Evolutionary conservation across 306 rosid genomes (phyloP), one percentile per base, ranked within the genome.

Genomic region (Canavalia ensiformis): DNA sequence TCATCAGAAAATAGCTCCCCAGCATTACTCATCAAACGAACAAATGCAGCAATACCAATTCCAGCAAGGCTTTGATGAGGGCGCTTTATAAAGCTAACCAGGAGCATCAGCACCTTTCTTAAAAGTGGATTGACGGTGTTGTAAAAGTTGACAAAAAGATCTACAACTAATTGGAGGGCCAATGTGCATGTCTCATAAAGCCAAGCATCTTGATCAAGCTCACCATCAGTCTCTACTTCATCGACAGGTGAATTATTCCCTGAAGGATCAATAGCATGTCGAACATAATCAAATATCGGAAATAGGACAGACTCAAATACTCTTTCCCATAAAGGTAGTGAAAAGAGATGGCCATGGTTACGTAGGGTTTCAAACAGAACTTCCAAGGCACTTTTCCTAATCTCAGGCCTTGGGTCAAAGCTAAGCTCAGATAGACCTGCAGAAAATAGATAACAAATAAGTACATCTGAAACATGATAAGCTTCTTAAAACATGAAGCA

Each of bases 51-150:
- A 82, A 94, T 92, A 78, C 99, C 99, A 65, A 96, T 96, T 80
- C 99, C 98, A 54, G 98, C 99, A 56, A 96, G 91, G 87, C 94
- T 96, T 82, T 94, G 99, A 92, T 94, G 99, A 83, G 97, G 99
- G 54, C 98, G 97, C 87, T 90, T 84, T 49, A 96, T 96, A 74
- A 96, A 96, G 87, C 97, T 94, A 77, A 96, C 98, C 59, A 96
- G 86, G 72, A 96, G 99, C 85, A 79, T 83, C 88, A 96, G 88
- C 82, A 96, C 98, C 86, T 90, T 96, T 85, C 82, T 92, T 86
- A 96, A 63, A 44, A 96, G 97, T n/a, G 98, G 98, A 84, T 92
- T 92, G 88, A 96, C 99, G 0, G 92, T 92, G 80, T 75, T 29
- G 68, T 96, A 96, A 83, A 96, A 96, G 86, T 92, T 96, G 85